phyloP scores from a whole-genome alignment of 768 basidiomycete genomes.

The Suillus fuscotomentosus region DNA sequence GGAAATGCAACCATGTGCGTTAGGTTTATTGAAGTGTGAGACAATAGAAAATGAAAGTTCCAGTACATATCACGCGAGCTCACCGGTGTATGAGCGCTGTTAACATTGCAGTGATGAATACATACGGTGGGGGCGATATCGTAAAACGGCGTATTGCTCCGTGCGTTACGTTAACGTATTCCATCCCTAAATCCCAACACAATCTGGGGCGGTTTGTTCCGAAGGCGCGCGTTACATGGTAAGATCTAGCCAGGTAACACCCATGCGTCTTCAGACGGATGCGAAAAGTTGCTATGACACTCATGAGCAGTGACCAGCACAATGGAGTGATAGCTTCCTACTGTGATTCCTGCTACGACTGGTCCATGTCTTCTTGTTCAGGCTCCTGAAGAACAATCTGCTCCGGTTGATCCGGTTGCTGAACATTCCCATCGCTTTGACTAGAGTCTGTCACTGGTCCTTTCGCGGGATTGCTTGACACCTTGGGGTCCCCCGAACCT shows the following conservation, averaged over 20 bases:
- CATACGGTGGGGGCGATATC: too few relatives aligned
- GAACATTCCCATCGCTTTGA: slow-evolving; percentile 8
- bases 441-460: slow-evolving; percentile 7
- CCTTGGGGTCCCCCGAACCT: slow-evolving; percentile 45
- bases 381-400: slow-evolving; percentile 40
- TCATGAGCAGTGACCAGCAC: not conserved
- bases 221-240: not conserved
- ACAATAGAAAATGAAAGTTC: not conserved
- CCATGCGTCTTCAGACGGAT: not conserved
- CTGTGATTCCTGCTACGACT: slow-evolving; percentile 10
- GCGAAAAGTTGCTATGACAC: not conserved
- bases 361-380: slow-evolving; percentile 43
- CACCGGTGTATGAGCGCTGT: not conserved
- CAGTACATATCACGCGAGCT: not conserved
- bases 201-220: not conserved
- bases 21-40: not conserved
- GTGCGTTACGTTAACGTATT: not conserved
- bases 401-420: slow-evolving; percentile 13
- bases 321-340: not conserved
- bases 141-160: not conserved
- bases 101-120: too few relatives aligned
- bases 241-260: not conserved
- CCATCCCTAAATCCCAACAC: not conserved
- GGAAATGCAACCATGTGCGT: not conserved
- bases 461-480: slow-evolving; percentile 11